phyloP scores from a whole-genome alignment of 2,329 filamentous ascomycete genomes.

The Acrodontium crateriforme region DNA sequence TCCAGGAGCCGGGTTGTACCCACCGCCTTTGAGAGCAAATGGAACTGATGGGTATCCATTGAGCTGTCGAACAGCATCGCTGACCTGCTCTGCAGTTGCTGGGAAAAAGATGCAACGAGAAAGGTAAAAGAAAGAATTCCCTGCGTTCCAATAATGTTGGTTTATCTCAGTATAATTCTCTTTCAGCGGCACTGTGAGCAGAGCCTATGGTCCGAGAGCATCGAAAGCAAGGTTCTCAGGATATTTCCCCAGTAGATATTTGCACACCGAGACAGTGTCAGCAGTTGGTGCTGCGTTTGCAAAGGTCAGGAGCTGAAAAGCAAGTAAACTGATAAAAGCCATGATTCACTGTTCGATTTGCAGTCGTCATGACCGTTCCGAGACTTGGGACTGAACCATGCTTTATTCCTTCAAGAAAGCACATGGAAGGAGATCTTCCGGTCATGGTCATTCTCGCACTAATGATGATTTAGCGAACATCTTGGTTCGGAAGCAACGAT shows the following conservation, averaged over 20 bases:
- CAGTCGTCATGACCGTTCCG: too few relatives aligned
- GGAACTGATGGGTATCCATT: conserved; percentile 32
- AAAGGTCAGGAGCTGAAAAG: conserved; percentile 4
- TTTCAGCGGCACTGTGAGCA: conserved; percentile 6
- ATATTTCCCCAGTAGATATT: conserved; percentile 10
- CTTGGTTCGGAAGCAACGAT: too few relatives aligned
- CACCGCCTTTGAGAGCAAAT: conserved; percentile 42
- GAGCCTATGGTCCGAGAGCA: conserved; percentile 5
- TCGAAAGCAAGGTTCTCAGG: conserved; percentile 10
- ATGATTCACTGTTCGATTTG: too few relatives aligned
- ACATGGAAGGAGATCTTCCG: too few relatives aligned
- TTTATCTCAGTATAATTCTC: conserved; percentile 9
- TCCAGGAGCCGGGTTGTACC: conserved; percentile 34
- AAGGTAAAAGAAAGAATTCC: conserved; percentile 9
- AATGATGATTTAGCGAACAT: too few relatives aligned
- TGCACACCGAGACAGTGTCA: conserved; percentile 10
- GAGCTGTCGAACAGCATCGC: conserved; percentile 38
- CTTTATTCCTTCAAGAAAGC: too few relatives aligned
- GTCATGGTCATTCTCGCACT: too few relatives aligned
- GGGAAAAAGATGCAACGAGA: conserved; percentile 27
- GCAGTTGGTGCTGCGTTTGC: conserved; percentile 5
- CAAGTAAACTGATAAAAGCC: too few relatives aligned
- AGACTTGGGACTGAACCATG: too few relatives aligned
- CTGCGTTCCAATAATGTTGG: conserved; percentile 12
- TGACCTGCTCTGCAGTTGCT: conserved; percentile 37